Percentiles rank a stretch among this genome's conserved stretches.
phyloP scores from a whole-genome alignment of 257 asterid genomes.

The Echium plantagineum region DNA sequence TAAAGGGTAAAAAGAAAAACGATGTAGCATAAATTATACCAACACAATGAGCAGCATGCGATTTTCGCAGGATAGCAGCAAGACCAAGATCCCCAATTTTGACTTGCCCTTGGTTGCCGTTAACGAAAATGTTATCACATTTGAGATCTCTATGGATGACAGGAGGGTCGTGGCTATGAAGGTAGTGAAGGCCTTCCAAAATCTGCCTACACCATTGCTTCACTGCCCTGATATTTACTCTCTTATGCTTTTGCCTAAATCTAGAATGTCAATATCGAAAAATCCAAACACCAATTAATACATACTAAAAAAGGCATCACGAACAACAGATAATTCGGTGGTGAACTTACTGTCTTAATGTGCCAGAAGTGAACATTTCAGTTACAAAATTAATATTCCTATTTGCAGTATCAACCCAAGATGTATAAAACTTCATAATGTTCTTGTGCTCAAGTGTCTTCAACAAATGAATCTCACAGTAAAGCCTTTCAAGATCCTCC shows the following conservation, averaged over 20 bases:
- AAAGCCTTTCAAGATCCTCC: constrained; percentile 89
- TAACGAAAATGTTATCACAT: constrained; percentile 80
- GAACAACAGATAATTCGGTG: background rate
- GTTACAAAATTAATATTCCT: constrained; percentile 96
- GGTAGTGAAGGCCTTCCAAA: constrained; percentile 66
- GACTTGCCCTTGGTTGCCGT: constrained; percentile 91
- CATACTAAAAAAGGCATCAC: constrained; percentile 1
- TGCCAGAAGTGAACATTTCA: constrained; percentile 96
- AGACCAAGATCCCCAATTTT: constrained; percentile 92
- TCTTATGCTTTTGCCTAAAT: constrained; percentile 72
- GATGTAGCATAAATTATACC: constrained; percentile 27
- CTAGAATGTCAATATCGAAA: constrained; percentile 13
- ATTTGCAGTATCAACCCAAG: constrained; percentile 86
- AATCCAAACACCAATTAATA: background rate
- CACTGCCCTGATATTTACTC: constrained; percentile 70
- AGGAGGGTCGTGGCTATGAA: constrained; percentile 81
- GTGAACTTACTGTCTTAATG: constrained; percentile 84
- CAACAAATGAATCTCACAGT: constrained; percentile 86
- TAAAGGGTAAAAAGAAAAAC: background rate
- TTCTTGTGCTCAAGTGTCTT: constrained; percentile 78
- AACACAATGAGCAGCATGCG: constrained; percentile 75
- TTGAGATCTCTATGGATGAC: constrained; percentile 90
- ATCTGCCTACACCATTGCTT: constrained; percentile 92
- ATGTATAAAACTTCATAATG: constrained; percentile 85
- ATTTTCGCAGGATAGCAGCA: constrained; percentile 73